Conservation (phyloP, 805 yeast species). For the Schwanniomyces occidentalis region DNA sequence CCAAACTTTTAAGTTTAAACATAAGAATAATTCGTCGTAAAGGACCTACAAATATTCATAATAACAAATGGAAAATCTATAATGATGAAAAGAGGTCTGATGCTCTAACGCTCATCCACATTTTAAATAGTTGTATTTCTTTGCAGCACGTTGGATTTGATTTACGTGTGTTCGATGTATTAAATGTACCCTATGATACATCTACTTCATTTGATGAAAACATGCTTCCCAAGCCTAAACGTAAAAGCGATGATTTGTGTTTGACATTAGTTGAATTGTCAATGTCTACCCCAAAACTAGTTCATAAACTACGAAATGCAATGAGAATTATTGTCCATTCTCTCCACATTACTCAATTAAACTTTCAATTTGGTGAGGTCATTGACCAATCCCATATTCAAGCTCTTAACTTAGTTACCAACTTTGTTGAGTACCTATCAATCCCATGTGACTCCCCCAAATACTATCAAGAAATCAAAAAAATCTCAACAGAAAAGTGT, state of each 20-base stretch:
- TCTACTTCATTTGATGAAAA: neutral
- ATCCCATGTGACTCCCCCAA: neutral
- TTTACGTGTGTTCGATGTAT: conserved; percentile 10
- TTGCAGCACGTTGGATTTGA: conserved; percentile 15
- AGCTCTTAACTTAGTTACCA: conserved; percentile 19
- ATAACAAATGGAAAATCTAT: conserved; percentile 4
- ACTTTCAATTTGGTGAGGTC: conserved; percentile 29
- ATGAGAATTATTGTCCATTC: conserved; percentile 13
- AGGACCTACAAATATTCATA: neutral
- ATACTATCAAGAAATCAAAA: conserved; percentile 7
- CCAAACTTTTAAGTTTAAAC: conserved; percentile 5
- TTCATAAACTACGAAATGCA: conserved; percentile 10
- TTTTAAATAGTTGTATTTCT: conserved; percentile 4
- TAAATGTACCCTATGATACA: too few species aligned
- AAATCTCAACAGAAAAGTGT: conserved; percentile 23
- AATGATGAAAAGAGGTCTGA: neutral
- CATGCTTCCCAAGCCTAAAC: neutral
- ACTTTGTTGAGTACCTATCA: conserved; percentile 16
- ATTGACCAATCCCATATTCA: conserved; percentile 24
- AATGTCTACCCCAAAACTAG: conserved; percentile 15
- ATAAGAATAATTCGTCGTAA: conserved; percentile 9
- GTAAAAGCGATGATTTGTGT: conserved; percentile 1
- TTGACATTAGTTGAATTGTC: conserved; percentile 23
- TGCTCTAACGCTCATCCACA: conserved; percentile 6
- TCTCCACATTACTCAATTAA: conserved; percentile 13